Evolutionary conservation across 129 eudicot species (phyloP).

Genomic region (Centrapalus pauciflorus): DNA sequence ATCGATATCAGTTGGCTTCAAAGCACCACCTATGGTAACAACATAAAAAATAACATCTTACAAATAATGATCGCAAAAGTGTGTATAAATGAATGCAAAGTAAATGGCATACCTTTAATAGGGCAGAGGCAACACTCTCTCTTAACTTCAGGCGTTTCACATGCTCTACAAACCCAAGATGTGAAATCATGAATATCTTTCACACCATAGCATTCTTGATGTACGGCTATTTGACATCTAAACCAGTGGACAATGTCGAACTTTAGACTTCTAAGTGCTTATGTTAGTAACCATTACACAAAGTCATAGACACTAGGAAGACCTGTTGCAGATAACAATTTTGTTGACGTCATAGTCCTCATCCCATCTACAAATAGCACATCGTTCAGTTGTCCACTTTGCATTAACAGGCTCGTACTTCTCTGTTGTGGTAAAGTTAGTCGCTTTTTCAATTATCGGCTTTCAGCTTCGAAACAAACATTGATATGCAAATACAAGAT

Average conservation of each 20-base stretch:
- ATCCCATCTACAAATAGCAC: conserved; percentile 89
- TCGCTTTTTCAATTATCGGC: neutral
- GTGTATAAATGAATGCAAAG: neutral
- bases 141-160: conserved; percentile 76
- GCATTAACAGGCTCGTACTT: conserved; percentile 64
- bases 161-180: conserved; percentile 93
- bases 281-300: neutral
- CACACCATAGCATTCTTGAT: conserved; percentile 95
- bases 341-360: conserved; percentile 87
- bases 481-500: neutral
- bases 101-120: conserved; percentile 61
- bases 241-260: neutral
- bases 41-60: neutral
- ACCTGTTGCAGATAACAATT: conserved; percentile 85
- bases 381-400: conserved; percentile 82
- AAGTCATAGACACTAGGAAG: conserved; percentile 1
- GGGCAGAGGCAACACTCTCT: conserved; percentile 96
- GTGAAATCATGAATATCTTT: conserved; percentile 60
- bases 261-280: neutral
- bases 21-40: conserved; percentile 70
- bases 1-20: conserved; percentile 84
- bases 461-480: conserved; percentile 2
- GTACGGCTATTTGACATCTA: conserved; percentile 96
- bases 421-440: conserved; percentile 31
- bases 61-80: neutral